These are phyloP conservation scores for Entomortierella chlamydospora DNA, from an alignment of 192 early-diverging fungal genomes.

Conservation along the genomic window DNA sequence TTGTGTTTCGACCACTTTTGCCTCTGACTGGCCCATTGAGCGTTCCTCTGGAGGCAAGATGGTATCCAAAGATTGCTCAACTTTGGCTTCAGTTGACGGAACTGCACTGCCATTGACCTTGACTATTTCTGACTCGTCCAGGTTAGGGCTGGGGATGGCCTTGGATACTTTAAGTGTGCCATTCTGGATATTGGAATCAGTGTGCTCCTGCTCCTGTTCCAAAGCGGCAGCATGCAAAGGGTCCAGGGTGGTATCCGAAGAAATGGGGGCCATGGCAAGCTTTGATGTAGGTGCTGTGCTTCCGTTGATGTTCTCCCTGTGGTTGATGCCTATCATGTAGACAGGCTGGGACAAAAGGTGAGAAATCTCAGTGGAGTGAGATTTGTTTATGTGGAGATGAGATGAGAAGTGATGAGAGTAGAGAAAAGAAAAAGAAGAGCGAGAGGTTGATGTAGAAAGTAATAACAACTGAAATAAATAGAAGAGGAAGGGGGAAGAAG, in stretches of 20 bases:
- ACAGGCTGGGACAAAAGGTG: background rate
- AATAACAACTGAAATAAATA: too few species aligned
- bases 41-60: too few species aligned
- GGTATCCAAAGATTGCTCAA: too few species aligned
- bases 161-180: background rate
- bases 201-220: background rate
- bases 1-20: too few species aligned
- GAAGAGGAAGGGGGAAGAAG: too few species aligned
- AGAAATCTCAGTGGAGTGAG: background rate
- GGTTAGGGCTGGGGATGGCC: background rate
- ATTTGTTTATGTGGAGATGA: background rate
- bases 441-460: too few species aligned
- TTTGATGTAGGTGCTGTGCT: background rate
- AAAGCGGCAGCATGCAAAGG: background rate
- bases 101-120: too few species aligned
- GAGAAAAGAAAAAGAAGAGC: background rate
- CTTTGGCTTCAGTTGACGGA: too few species aligned
- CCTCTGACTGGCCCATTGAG: too few species aligned
- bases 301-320: conserved; percentile 13
- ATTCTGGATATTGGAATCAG: background rate
- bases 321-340: conserved; percentile 42
- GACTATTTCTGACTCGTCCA: too few species aligned
- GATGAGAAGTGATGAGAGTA: background rate
- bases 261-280: conserved; percentile 1
- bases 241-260: background rate